phyloP scores from a whole-genome alignment of 768 basidiomycete species.

The Pleurotus djamor region DNA sequence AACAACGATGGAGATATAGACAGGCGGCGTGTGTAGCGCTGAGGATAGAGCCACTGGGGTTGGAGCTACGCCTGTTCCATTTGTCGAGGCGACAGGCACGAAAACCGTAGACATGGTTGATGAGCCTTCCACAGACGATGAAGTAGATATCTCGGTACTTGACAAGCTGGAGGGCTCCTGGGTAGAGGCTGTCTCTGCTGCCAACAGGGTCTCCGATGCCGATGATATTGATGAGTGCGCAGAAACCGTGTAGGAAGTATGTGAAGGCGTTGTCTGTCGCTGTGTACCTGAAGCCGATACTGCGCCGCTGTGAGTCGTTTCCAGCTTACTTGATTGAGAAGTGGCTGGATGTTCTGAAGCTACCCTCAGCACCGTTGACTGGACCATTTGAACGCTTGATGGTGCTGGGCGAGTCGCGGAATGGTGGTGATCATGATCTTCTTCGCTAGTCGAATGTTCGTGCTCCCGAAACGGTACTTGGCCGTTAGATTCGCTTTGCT shows the following conservation, averaged over 20 bases:
- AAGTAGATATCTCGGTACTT: neutral
- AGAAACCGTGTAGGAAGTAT: neutral
- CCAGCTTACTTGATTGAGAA: neutral
- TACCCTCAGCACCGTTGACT: neutral
- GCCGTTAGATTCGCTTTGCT: neutral
- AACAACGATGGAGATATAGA: constrained; percentile 50
- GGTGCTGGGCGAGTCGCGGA: neutral
- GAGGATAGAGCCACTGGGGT: neutral
- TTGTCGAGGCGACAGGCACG: neutral
- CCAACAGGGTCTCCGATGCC: too few relatives aligned
- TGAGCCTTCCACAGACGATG: neutral
- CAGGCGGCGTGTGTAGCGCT: constrained; percentile 29
- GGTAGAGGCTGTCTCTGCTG: neutral
- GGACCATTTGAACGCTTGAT: neutral
- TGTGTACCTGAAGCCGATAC: neutral
- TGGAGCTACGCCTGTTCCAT: neutral
- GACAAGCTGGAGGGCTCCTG: neutral
- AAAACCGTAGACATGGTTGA: neutral
- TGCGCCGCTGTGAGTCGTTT: neutral
- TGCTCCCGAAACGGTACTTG: neutral
- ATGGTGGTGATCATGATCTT: neutral
- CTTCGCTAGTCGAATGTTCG: neutral
- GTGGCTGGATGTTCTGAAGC: neutral
- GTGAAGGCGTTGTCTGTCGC: neutral
- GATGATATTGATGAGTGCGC: neutral